Evolutionary conservation across 768 basidiomycete genomes (phyloP), one percentile per base, ranked within the genome.

Genomic region (Pulveroboletus sp.): DNA sequence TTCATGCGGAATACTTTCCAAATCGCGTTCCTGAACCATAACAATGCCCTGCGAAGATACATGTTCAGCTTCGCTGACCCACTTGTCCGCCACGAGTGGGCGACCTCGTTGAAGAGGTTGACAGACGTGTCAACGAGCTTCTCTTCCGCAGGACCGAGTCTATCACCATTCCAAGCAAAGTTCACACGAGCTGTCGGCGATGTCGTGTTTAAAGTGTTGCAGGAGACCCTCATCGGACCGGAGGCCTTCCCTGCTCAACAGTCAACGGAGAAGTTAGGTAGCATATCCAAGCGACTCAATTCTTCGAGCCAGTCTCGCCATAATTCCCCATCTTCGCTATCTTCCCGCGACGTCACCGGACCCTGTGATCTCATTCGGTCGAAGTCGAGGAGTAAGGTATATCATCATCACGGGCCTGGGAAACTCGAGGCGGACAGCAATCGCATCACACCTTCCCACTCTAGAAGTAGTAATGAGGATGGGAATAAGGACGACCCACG

Each of bases 1-100:
- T 97, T 97, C 72, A 97, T 97, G 95, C 82, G 85, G 51, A 89
- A 97, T 64, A 96, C 94, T 0, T 94, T 98, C 77, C 91, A 96
- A 66, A 70, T 97, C 31, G 84, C 92, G 2, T 97, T 98, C 71
- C 55, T 75, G 35, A 83, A 83, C 57, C 81, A 85, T 55, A 63
- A 73, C 30, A 82, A 83, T 28, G 51, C 72, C 47, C 89, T 86
- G 68, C 80, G 93, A 57, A 83, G 85, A 61, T 98, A 98, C 71
- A 93, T 96, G 84, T 97, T 96, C 75, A 93, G 89, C 55, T 83
- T 96, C 38, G 82, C 86, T 44, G 90, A 93, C 59, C 78, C 85
- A 1, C 74, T 87, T 35, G 77, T 88, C 15, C 81, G 84, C 17
- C 79, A 86, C 52, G 80, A 84, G 52, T 92, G 89, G 89, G 76